A percentile compares a stretch with the other conserved stretches of the same genome.
Conservation (phyloP, 2,329 filamentous ascomycete genomes). For the Talaromyces sp. region DNA sequence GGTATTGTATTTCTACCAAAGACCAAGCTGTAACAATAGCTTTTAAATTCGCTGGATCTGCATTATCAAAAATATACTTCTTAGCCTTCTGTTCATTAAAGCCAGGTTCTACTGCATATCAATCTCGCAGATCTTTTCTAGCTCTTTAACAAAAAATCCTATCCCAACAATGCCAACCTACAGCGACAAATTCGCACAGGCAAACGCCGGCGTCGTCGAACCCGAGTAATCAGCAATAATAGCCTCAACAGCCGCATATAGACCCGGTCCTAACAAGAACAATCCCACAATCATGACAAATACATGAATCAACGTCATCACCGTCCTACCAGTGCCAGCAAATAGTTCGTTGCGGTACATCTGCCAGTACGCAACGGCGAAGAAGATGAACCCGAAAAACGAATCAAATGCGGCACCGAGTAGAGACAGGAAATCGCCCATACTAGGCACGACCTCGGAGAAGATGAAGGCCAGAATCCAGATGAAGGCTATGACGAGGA, state of each 20-base stretch:
- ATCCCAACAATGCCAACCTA: slow-evolving; percentile 25
- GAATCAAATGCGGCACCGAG: slow-evolving; percentile 51
- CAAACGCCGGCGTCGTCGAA: slow-evolving; percentile 48
- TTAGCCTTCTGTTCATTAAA: background rate
- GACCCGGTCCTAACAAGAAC: slow-evolving; percentile 52
- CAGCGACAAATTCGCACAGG: slow-evolving; percentile 51
- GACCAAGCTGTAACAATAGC: too few species aligned
- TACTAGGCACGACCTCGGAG: slow-evolving; percentile 50
- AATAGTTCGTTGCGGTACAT: slow-evolving; percentile 46
- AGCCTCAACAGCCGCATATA: slow-evolving; percentile 55
- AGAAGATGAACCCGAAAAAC: slow-evolving; percentile 55
- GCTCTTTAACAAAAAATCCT: background rate
- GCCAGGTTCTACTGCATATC: background rate
- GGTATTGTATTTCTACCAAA: too few species aligned
- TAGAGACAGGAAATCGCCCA: slow-evolving; percentile 53
- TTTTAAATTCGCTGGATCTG: too few species aligned
- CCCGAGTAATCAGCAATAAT: slow-evolving; percentile 53
- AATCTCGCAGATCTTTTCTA: background rate
- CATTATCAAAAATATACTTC: too few species aligned
- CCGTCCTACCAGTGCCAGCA: slow-evolving; percentile 32
- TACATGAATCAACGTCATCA: slow-evolving; percentile 48
- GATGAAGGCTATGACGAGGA: slow-evolving; percentile 42
- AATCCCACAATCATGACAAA: slow-evolving; percentile 49
- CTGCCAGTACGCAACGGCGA: slow-evolving; percentile 52
- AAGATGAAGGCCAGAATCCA: slow-evolving; percentile 50